A percentile compares a stretch with the other conserved stretches of the same genome.
Evolutionary conservation across 139 green algal species (phyloP).

Genomic region (Raphidocelis subcapitata): DNA sequence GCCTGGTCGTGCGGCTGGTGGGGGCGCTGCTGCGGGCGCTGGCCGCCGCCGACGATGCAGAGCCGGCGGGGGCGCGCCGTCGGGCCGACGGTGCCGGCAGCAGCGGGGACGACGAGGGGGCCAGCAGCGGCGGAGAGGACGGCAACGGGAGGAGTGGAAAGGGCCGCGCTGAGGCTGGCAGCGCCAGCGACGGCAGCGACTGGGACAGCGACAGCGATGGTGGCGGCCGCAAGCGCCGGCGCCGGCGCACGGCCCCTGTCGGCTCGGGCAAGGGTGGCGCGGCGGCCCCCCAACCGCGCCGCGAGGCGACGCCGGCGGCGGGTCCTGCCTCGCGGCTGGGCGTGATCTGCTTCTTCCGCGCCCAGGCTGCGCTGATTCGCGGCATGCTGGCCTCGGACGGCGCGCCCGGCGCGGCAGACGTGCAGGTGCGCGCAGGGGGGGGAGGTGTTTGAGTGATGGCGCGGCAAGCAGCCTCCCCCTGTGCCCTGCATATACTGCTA

Average conservation of each 20-base stretch:
- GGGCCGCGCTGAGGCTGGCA: conserved; percentile 9
- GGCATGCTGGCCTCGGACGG: not conserved
- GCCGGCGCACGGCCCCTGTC: too few relatives aligned
- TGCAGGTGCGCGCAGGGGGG: not conserved
- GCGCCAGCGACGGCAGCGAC: conserved; percentile 3
- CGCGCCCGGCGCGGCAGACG: conserved; percentile 1
- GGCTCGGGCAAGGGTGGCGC: too few relatives aligned
- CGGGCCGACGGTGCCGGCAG: too few relatives aligned
- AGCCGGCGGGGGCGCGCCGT: too few relatives aligned
- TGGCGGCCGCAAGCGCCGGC: too few relatives aligned
- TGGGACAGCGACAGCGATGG: not conserved
- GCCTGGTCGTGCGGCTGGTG: conserved; percentile 42
- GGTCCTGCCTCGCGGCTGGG: conserved; percentile 34
- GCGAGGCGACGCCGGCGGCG: too few relatives aligned
- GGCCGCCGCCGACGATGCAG: too few relatives aligned
- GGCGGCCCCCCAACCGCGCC: too few relatives aligned
- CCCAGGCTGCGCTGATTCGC: conserved; percentile 51
- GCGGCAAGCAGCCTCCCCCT: not conserved
- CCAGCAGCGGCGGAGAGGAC: conserved; percentile 1
- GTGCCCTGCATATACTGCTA: too few relatives aligned
- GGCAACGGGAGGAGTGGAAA: not conserved
- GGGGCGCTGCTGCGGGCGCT: conserved; percentile 17
- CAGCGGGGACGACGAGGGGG: not conserved
- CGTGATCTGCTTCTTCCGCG: conserved; percentile 84
- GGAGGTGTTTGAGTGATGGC: not conserved